A percentile compares a stretch with the other conserved stretches of the same genome.
Evolutionary conservation across 1,139 yeast species (phyloP).

Genomic region (Kodamaea derodonti): DNA sequence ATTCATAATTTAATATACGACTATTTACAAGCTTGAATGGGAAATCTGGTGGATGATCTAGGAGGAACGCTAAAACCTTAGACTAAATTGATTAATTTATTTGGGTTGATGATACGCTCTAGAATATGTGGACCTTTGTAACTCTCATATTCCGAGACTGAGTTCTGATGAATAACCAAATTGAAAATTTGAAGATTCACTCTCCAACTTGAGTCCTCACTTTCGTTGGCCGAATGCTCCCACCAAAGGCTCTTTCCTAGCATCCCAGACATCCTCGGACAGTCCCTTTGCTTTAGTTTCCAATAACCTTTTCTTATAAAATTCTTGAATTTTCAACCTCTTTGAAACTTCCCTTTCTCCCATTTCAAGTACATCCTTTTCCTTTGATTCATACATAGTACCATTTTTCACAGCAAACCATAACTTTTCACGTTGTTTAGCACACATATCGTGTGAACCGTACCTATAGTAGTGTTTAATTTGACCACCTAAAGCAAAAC

Average conservation of each 20-base stretch:
- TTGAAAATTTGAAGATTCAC: too few species aligned
- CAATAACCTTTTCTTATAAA: slow-evolving; percentile 60
- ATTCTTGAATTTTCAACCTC: slow-evolving; percentile 58
- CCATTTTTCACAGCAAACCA: slow-evolving; percentile 75
- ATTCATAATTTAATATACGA: slow-evolving; percentile 1
- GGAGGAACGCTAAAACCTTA: too few species aligned
- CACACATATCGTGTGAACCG: slow-evolving; percentile 73
- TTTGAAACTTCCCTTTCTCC: slow-evolving; percentile 46
- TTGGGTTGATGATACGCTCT: too few species aligned
- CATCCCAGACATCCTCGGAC: slow-evolving; percentile 81
- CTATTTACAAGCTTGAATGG: slow-evolving; percentile 1
- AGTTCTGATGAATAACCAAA: too few species aligned
- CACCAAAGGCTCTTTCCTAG: slow-evolving; percentile 32
- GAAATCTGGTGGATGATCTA: too few species aligned
- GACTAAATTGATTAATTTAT: too few species aligned
- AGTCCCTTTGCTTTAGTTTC: slow-evolving; percentile 63
- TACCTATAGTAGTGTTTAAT: slow-evolving; percentile 75
- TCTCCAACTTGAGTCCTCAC: too few species aligned
- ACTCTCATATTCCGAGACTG: too few species aligned
- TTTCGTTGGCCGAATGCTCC: too few species aligned
- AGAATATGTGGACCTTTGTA: too few species aligned
- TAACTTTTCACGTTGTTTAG: slow-evolving; percentile 65
- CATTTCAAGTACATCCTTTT: slow-evolving; percentile 31
- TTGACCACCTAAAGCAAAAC: slow-evolving; percentile 91
- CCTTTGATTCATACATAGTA: slow-evolving; percentile 19